These are phyloP conservation scores for Sporothrix pseudoabietina DNA, from an alignment of 2,329 filamentous ascomycete species.

Conservation along the genomic window DNA sequence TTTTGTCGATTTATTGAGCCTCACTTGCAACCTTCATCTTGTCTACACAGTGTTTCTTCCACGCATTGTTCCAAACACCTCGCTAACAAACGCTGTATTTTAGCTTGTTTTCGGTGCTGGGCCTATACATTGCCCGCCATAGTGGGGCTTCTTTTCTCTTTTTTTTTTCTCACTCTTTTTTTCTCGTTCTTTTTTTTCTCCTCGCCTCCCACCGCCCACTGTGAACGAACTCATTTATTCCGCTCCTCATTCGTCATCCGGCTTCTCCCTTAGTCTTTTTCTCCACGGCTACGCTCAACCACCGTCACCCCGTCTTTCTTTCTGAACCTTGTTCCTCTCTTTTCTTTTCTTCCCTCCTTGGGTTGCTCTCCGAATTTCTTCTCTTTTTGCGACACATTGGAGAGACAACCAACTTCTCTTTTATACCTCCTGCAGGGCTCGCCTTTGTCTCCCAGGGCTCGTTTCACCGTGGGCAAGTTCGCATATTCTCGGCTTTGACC, in stretches of 20 bases:
- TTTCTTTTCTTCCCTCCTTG: not conserved
- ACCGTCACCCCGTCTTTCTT: constrained; percentile 10
- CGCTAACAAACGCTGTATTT: constrained; percentile 13
- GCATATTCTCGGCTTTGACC: constrained; percentile 36
- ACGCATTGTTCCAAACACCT: not conserved
- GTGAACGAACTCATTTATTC: constrained; percentile 25
- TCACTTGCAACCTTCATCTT: not conserved
- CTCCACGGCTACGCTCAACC: constrained; percentile 11
- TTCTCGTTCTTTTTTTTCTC: constrained; percentile 18
- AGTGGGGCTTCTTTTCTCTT: constrained; percentile 20
- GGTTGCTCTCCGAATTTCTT: constrained; percentile 11
- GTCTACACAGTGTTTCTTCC: not conserved
- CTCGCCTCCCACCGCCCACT: constrained; percentile 25
- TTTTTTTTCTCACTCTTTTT: constrained; percentile 17
- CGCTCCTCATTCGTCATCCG: constrained; percentile 31
- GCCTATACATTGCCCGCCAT: not conserved
- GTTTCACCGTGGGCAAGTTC: not conserved
- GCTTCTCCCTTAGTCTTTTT: constrained; percentile 31
- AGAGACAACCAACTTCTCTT: constrained; percentile 17
- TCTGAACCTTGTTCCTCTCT: constrained; percentile 10
- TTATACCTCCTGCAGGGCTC: constrained; percentile 17
- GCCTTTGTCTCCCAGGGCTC: constrained; percentile 8
- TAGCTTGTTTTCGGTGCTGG: constrained; percentile 24
- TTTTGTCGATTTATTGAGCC: not conserved
- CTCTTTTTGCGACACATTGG: constrained; percentile 8